Conservation (phyloP, 768 basidiomycete species). For the Russula virescens region DNA sequence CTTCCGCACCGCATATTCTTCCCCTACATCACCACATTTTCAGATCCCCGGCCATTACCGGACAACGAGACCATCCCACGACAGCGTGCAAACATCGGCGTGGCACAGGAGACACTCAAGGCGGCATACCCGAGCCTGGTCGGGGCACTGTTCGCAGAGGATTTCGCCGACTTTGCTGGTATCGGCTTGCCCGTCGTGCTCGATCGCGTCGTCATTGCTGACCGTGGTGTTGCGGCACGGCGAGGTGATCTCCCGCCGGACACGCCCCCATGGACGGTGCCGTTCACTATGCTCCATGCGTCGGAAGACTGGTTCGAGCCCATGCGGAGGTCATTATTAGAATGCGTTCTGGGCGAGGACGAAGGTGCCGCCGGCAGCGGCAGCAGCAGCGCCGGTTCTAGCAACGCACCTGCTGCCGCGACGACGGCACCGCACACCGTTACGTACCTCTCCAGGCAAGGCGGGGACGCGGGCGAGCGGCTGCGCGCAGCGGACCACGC, state of each 20-base stretch:
- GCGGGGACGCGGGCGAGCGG: conserved; percentile 41
- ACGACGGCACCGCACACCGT: conserved; percentile 42
- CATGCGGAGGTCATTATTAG: conserved; percentile 37
- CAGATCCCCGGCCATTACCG: conserved; percentile 36
- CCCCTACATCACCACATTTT: conserved; percentile 59
- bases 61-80: conserved; percentile 25
- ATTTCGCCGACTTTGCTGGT: conserved; percentile 71
- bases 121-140: conserved; percentile 63
- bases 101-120: conserved; percentile 37
- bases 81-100: conserved; percentile 33
- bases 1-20: conserved; percentile 55
- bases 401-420: conserved; percentile 14
- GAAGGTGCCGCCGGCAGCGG: background rate
- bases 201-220: conserved; percentile 71
- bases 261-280: conserved; percentile 32
- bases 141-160: conserved; percentile 59
- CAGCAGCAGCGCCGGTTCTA: background rate
- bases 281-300: conserved; percentile 35
- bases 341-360: conserved; percentile 40
- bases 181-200: conserved; percentile 67
- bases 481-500: conserved; percentile 53
- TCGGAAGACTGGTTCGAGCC: conserved; percentile 39
- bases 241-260: conserved; percentile 11
- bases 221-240: conserved; percentile 63
- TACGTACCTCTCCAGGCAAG: conserved; percentile 65